Evolutionary conservation across 2,329 filamentous ascomycete species (phyloP).

Genomic region (Zasmidium cellare): DNA sequence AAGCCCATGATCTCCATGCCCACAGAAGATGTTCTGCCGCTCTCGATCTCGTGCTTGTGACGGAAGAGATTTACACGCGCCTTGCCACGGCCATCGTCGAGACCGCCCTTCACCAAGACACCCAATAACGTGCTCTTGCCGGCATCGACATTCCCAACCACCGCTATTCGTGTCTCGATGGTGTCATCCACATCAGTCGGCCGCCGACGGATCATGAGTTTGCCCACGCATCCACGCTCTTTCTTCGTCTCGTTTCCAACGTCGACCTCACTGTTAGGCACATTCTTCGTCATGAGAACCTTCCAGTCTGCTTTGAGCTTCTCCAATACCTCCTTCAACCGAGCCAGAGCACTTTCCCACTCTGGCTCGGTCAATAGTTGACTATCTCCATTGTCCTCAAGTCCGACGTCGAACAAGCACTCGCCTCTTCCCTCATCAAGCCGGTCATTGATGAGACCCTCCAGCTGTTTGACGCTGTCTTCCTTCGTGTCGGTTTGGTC

Average conservation of each 20-base stretch:
- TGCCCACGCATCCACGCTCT: conserved; percentile 76
- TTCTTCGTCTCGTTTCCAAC: conserved; percentile 63
- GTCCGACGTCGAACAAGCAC: conserved; percentile 85
- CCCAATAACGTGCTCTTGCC: conserved; percentile 96
- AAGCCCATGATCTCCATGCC: conserved; percentile 99
- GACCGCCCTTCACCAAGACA: conserved; percentile 89
- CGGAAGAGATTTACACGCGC: conserved; percentile 94
- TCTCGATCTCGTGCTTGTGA: conserved; percentile 97
- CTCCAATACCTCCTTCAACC: conserved; percentile 66
- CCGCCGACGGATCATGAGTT: conserved; percentile 75
- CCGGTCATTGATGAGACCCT: conserved; percentile 65
- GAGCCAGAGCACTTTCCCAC: conserved; percentile 71
- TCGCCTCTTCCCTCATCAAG: conserved; percentile 85
- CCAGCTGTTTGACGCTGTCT: conserved; percentile 62
- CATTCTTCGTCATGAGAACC: conserved; percentile 84
- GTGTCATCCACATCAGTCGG: conserved; percentile 78
- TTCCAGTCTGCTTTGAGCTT: conserved; percentile 71
- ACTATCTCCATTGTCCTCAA: conserved; percentile 83
- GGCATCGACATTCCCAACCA: conserved; percentile 96
- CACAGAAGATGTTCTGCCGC: conserved; percentile 90
- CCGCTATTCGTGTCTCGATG: conserved; percentile 93
- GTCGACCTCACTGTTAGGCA: conserved; percentile 71
- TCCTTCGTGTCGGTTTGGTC: conserved; percentile 51
- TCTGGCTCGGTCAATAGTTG: conserved; percentile 74
- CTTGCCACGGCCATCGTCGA: conserved; percentile 92